phyloP scores from a whole-genome alignment of 2,329 filamentous ascomycete genomes.

The Zalaria obscura region DNA sequence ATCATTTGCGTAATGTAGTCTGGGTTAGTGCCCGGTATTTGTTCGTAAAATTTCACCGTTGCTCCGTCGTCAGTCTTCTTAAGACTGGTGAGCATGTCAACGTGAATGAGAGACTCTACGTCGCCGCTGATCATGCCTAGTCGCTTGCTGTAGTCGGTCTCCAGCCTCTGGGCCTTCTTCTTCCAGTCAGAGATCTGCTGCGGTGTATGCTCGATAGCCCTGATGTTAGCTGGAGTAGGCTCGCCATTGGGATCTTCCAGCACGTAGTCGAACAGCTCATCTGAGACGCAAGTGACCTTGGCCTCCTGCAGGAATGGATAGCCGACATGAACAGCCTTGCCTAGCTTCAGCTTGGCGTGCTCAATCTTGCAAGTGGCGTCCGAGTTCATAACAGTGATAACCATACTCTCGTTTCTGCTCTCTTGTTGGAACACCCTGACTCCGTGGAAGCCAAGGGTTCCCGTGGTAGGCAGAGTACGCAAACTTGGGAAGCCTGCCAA shows the following conservation, averaged over 20 bases:
- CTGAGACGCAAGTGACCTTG: slow-evolving; percentile 75
- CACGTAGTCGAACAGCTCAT: slow-evolving; percentile 83
- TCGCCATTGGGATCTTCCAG: slow-evolving; percentile 40
- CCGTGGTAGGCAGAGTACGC: slow-evolving; percentile 72
- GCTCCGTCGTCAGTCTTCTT: slow-evolving; percentile 83
- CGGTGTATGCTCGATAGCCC: slow-evolving; percentile 56
- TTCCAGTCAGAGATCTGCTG: slow-evolving; percentile 70
- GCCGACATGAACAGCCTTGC: slow-evolving; percentile 75
- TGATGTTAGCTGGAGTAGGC: slow-evolving; percentile 33
- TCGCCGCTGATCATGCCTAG: slow-evolving; percentile 75
- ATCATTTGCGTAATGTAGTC: slow-evolving; percentile 86
- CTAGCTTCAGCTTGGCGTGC: slow-evolving; percentile 64
- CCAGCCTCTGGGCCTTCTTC: slow-evolving; percentile 71
- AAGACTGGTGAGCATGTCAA: slow-evolving; percentile 87
- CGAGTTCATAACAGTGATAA: slow-evolving; percentile 67
- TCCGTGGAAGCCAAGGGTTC: slow-evolving; percentile 70
- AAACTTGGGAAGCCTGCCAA: slow-evolving; percentile 87
- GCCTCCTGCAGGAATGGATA: slow-evolving; percentile 95
- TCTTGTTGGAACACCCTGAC: slow-evolving; percentile 94
- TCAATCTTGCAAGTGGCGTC: slow-evolving; percentile 57
- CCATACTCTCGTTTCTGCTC: slow-evolving; percentile 91
- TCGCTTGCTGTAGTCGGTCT: slow-evolving; percentile 78
- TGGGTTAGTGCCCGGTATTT: slow-evolving; percentile 71
- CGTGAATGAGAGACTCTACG: slow-evolving; percentile 79
- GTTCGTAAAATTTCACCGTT: slow-evolving; percentile 81